Evolutionary conservation across 176 grass and related monocot genomes (phyloP).

Genomic region (Triticum timopheevii): DNA sequence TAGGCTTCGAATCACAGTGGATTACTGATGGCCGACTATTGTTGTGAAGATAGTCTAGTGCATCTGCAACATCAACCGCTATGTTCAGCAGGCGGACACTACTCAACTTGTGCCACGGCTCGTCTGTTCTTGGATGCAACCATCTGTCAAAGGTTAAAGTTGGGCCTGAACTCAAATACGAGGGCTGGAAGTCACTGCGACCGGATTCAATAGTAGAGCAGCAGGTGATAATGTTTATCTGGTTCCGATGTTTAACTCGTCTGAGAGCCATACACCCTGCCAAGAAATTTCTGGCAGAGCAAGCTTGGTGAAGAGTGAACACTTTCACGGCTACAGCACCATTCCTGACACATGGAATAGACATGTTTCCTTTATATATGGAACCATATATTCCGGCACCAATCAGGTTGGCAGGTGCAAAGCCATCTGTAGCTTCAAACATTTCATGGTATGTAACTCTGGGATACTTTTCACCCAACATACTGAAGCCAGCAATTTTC

Average conservation of each 20-base stretch:
- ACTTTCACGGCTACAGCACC: constrained; percentile 30
- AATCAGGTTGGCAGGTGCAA: constrained; percentile 41
- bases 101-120: constrained; percentile 19
- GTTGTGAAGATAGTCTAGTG: constrained; percentile 47
- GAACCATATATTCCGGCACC: constrained; percentile 50
- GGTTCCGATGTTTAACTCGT: constrained; percentile 49
- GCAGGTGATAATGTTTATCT: constrained; percentile 48
- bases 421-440: constrained; percentile 44
- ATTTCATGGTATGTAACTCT: constrained; percentile 50
- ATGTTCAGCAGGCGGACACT: constrained; percentile 41
- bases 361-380: constrained; percentile 40
- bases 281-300: constrained; percentile 50
- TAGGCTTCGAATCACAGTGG: constrained; percentile 43
- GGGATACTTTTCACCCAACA: constrained; percentile 19
- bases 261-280: constrained; percentile 53
- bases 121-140: constrained; percentile 38
- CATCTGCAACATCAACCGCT: constrained; percentile 40
- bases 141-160: constrained; percentile 50
- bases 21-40: constrained; percentile 7
- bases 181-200: constrained; percentile 57
- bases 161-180: constrained; percentile 58
- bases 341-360: neutral
- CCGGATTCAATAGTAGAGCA: constrained; percentile 44
- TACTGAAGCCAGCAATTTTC: neutral
- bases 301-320: constrained; percentile 26